Base-by-base conservation (phyloP, 75 land plant genomes). In the Pinus albicaulis region DNA sequence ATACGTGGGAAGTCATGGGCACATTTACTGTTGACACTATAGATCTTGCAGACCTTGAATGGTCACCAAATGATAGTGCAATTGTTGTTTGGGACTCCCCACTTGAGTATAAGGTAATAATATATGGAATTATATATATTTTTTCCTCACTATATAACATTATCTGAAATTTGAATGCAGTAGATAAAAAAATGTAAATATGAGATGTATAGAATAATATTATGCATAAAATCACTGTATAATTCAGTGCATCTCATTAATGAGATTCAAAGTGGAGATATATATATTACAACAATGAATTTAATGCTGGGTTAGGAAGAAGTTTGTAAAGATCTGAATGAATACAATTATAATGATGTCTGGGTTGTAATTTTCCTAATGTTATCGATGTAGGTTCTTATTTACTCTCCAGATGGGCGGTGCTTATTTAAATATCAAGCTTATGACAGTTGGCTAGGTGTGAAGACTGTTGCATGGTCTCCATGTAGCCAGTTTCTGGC, bases 321-420 rank as follows among this genome's bases (percentile, higher is more conserved):
- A 68, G 71, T 44, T 68, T 41, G 41, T 68, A 41, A 36, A 41
- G 71, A 41, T 41, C 23, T 41, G n/a, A 68, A 41, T 8, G 48
- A 68, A 28, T 20, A 41, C 41, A 68, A 36, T 68, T n/a, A 38
- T 68, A 41, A 41, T 41, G 71, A 68, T 41, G 23, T 68, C 71
- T 68, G 38, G 52, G 48, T 68, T 68, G 22, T 41, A 20, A 41
- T 38, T 10, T 12, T n/a, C 44, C 3, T 68, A 25, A 25, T 41
- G 17, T 59, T 59, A 59, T 59, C 61, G 6, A 22, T 86, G 10
- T 84, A 96, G 99, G 99, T 96, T 75, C 86, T 96, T 70, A 83
- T 94, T 16, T 96, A 96, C 80, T 96, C 98, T 24, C 99, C 99
- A 75, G 99, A 96, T 91, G 99, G 99, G 12, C 88, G 98, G 66